Evolutionary conservation across 257 asterid genomes (phyloP), one percentile per base, ranked within the genome.

Genomic region (Oldenlandia corymbosa): DNA sequence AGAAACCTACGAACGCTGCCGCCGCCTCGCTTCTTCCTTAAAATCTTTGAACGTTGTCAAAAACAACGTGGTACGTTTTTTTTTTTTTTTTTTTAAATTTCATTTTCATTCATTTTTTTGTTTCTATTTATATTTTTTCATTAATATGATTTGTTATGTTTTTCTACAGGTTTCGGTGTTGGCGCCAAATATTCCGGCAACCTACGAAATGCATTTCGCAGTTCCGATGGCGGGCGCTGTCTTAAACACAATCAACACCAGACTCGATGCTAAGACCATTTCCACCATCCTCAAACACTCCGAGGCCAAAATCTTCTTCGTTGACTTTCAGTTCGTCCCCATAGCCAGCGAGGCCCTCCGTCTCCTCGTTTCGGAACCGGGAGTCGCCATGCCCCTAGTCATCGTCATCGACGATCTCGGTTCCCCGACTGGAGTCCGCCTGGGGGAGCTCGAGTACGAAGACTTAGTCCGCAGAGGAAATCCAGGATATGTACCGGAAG

Each of bases 151-250:
- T 9, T 34, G 39, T 34, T 34, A 3, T 34, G 39, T 34, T 16
- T 10, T 14, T 7, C 9, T 30, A 18, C 26, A 90, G 97, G 97
- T 87, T 2, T 90, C 96, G 0, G 96, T 90, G 5, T 60, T 90
- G 86, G 95, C 97, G 1, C 96, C 95, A 0, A 91, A 91, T n/a
- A 70, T 88, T 52, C 96, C 96, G 39, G 96, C 98, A 0, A 51
- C 78, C 74, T 84, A 88, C 50, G 98, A 91, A 37, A 84, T 91
- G 96, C 96, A 88, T 73, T 88, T 88, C 51, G 94, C 95, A 1
- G 98, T 91, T 62, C 96, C 96, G 1, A 88, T 91, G 98, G 95
- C 98, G 0, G 96, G 98, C n/a, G 97, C 91, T 0, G 92, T 90
- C 5, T 80, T 90, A 17, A 90, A 87, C 73, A 60, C 96, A 0